Conservation (phyloP, 1,139 yeast species). For the Magnusiomyces ingens region DNA sequence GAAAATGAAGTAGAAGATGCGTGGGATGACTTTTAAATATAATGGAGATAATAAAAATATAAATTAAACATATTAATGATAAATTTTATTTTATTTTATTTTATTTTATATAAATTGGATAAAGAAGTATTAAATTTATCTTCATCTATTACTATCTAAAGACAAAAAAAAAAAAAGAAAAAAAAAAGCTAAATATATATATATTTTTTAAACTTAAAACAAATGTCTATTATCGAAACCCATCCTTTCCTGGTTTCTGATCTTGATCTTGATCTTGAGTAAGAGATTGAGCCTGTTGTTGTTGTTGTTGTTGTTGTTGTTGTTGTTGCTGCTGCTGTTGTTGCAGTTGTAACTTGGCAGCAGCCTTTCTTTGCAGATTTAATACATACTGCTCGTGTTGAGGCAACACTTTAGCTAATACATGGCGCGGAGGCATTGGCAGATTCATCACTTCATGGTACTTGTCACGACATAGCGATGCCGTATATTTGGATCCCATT, state of each 20-base stretch:
- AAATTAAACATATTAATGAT: no score
- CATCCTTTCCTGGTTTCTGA: not conserved
- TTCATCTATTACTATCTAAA: not conserved
- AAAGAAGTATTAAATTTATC: no score
- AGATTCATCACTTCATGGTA: slow-evolving; percentile 6
- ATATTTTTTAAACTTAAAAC: not conserved
- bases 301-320: not conserved
- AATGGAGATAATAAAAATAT: not conserved
- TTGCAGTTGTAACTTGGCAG: not conserved
- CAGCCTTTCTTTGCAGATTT: not conserved
- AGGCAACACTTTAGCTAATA: not conserved
- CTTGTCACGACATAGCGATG: slow-evolving; percentile 24
- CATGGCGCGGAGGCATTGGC: not conserved
- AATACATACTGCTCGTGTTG: slow-evolving; percentile 8
- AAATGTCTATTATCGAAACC: no score
- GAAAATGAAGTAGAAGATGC: no score
- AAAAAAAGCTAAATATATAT: not conserved
- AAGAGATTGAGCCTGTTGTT: no score
- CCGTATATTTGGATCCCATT: slow-evolving; percentile 24
- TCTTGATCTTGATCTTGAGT: not conserved
- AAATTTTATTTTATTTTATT: no score
- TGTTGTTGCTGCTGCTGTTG: not conserved
- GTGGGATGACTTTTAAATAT: not conserved
- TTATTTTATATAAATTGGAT: no score
- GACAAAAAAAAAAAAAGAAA: not conserved